phyloP scores from a whole-genome alignment of 768 basidiomycete species.

The Leccinum fibrillosum region DNA sequence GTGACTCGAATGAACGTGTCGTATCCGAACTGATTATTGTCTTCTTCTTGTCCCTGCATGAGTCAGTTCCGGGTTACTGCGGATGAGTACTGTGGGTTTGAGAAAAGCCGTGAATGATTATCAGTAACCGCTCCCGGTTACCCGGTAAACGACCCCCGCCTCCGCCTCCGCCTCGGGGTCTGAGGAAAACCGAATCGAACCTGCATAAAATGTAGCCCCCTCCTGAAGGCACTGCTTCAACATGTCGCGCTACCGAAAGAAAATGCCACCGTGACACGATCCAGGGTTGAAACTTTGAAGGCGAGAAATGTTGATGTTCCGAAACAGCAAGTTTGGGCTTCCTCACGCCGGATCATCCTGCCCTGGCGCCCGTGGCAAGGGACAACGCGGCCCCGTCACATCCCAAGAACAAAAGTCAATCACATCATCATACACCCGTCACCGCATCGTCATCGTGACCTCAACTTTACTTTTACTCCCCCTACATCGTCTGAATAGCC shows the following conservation, averaged over 20 bases:
- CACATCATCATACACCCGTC: background rate
- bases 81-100: background rate
- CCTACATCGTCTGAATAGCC: conserved; percentile 59
- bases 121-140: background rate
- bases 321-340: background rate
- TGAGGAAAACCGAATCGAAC: background rate
- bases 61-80: background rate
- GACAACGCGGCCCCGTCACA: background rate
- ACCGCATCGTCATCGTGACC: background rate
- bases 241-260: background rate
- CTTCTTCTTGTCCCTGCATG: conserved; percentile 17
- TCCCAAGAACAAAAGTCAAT: background rate
- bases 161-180: background rate
- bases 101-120: background rate
- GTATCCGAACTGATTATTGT: conserved; percentile 34
- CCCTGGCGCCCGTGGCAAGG: background rate
- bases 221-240: background rate
- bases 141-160: background rate
- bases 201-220: background rate
- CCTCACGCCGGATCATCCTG: background rate
- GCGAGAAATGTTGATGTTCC: conserved; percentile 16
- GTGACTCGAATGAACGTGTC: conserved; percentile 50
- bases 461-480: background rate
- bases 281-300: background rate
- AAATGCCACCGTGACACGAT: background rate